A percentile compares a stretch with the other conserved stretches of the same genome.
phyloP scores from a whole-genome alignment of 208 protist genomes.

The Trypanosoma melophagium region DNA sequence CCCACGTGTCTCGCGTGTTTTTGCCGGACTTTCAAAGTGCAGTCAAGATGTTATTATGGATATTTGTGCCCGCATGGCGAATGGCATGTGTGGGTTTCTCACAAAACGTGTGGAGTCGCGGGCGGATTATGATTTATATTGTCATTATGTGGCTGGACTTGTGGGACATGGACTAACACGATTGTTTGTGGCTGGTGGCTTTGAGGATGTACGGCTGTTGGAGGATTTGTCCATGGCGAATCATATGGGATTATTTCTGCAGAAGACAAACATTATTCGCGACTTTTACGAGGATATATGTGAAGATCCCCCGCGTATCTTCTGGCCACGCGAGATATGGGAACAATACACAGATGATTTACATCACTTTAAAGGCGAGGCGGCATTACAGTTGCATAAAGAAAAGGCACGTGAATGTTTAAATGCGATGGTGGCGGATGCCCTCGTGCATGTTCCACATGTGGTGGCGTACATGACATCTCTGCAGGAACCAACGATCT shows the following conservation, averaged over 20 bases:
- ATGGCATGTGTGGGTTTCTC: slow-evolving; percentile 94
- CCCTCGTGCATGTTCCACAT: slow-evolving; percentile 87
- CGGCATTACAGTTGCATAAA: too few species aligned
- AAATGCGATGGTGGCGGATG: slow-evolving; percentile 94
- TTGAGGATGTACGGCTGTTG: slow-evolving; percentile 71
- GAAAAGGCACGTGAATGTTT: slow-evolving; percentile 84
- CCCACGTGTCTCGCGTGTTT: slow-evolving; percentile 63
- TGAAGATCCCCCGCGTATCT: slow-evolving; percentile 89
- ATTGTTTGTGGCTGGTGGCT: slow-evolving; percentile 86
- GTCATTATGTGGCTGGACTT: slow-evolving; percentile 97
- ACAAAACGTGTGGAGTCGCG: slow-evolving; percentile 77
- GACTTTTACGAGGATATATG: slow-evolving; percentile 96
- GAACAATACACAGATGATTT: slow-evolving; percentile 70
- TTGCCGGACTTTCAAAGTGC: slow-evolving; percentile 48
- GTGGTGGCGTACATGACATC: slow-evolving; percentile 86
- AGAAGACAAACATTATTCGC: slow-evolving; percentile 98
- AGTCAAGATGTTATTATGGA: slow-evolving; percentile 92
- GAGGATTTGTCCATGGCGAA: slow-evolving; percentile 79
- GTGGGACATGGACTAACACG: slow-evolving; percentile 94
- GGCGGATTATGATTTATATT: slow-evolving; percentile 95
- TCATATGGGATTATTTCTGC: slow-evolving; percentile 96
- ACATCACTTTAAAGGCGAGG: slow-evolving; percentile 44
- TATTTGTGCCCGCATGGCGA: slow-evolving; percentile 91
- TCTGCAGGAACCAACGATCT: slow-evolving; percentile 81
- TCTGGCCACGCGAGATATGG: slow-evolving; percentile 94